A percentile compares a stretch with the other conserved stretches of the same genome.
Conservation (phyloP, 768 basidiomycete species). For the Saitozyma sp. region DNA sequence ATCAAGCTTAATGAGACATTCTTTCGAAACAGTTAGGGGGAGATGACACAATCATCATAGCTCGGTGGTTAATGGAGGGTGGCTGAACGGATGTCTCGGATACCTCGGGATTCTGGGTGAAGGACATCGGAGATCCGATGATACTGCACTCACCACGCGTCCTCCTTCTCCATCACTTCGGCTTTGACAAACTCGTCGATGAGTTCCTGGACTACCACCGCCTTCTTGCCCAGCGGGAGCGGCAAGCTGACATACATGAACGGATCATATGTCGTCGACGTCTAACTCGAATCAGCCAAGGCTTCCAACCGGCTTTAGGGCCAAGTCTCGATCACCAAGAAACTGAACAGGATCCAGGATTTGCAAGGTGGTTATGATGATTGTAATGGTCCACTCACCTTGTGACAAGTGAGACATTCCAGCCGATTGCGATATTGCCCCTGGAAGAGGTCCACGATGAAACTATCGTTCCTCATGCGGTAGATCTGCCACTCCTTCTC, state of each 20-base stretch:
- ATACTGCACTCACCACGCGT: slow-evolving; percentile 73
- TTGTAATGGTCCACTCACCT: slow-evolving; percentile 58
- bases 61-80: not conserved
- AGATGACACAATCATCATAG: not conserved
- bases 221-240: slow-evolving; percentile 64
- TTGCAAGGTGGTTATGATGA: too few species aligned
- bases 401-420: slow-evolving; percentile 84
- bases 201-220: slow-evolving; percentile 73
- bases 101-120: not conserved
- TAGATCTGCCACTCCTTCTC: slow-evolving; percentile 92
- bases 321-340: too few species aligned
- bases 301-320: slow-evolving; percentile 20
- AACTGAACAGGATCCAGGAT: too few species aligned
- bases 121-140: not conserved
- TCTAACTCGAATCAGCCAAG: slow-evolving; percentile 58
- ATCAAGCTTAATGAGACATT: too few species aligned
- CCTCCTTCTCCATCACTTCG: slow-evolving; percentile 85
- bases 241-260: slow-evolving; percentile 95
- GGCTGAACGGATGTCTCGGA: too few species aligned
- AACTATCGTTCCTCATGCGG: slow-evolving; percentile 81
- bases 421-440: slow-evolving; percentile 90
- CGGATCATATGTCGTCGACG: slow-evolving; percentile 93
- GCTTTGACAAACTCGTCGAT: slow-evolving; percentile 86
- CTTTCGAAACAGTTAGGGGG: too few species aligned
- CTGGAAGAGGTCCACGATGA: slow-evolving; percentile 96